Percentiles rank a stretch among this genome's conserved stretches.
These are phyloP conservation scores for Conticribra weissflogii DNA, from an alignment of 108 stramenopile species.

Conservation along the genomic window DNA sequence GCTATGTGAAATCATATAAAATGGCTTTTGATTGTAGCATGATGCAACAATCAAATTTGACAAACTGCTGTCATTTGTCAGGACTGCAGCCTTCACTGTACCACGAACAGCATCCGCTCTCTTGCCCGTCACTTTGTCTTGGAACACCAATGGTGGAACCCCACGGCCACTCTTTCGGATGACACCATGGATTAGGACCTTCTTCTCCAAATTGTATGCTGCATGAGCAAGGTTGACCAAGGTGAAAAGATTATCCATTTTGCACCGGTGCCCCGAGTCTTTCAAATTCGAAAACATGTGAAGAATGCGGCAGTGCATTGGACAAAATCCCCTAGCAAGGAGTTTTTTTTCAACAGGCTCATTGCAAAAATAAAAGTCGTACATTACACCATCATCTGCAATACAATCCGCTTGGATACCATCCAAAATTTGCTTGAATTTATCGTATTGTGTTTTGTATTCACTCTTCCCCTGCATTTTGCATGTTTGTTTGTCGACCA, in stretches of 20 bases:
- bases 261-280: conserved; percentile 3
- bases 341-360: conserved; percentile 10
- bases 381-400: conserved; percentile 8
- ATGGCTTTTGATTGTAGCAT: not conserved
- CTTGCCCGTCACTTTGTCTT: conserved; percentile 10
- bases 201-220: not conserved
- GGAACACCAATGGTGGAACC: conserved; percentile 9
- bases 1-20: not conserved
- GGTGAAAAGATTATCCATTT: conserved; percentile 11
- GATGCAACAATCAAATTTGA: not conserved
- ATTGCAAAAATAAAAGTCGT: conserved; percentile 9
- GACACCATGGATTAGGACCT: conserved; percentile 10
- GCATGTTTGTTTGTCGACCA: not conserved
- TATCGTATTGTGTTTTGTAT: not conserved
- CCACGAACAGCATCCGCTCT: not conserved
- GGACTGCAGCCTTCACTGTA: conserved; percentile 6
- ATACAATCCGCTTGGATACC: conserved; percentile 13
- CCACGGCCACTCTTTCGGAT: conserved; percentile 6
- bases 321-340: not conserved
- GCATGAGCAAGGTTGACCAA: conserved; percentile 1
- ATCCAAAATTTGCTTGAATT: conserved; percentile 12
- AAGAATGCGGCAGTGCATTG: conserved; percentile 2
- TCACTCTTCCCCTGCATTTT: not conserved
- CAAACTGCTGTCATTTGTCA: not conserved
- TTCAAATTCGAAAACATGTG: not conserved